Evolutionary conservation across 495 filamentous ascomycete species (phyloP).

Genomic region (Aspergillus leporis): DNA sequence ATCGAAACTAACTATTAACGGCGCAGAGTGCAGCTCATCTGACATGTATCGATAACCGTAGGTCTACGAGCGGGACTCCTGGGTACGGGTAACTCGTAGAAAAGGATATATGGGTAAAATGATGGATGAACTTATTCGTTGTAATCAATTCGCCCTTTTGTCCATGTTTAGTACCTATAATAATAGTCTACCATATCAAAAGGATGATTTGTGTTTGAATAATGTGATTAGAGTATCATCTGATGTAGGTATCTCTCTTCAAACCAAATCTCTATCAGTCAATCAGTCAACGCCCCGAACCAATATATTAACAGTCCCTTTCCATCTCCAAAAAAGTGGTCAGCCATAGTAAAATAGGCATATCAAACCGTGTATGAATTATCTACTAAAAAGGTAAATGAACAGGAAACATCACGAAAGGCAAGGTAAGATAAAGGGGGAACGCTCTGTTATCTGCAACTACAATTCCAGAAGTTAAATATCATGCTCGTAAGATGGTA

Average conservation of each 20-base stretch:
- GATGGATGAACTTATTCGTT: neutral
- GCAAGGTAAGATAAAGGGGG: neutral
- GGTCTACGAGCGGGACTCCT: too few species aligned
- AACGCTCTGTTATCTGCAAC: constrained; percentile 32
- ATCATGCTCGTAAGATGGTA: constrained; percentile 45
- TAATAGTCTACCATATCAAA: neutral
- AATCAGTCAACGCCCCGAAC: neutral
- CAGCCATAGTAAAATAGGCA: neutral
- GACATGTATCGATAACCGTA: neutral
- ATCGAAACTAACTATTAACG: neutral
- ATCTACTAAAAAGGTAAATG: constrained; percentile 11
- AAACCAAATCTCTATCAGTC: neutral
- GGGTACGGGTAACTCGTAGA: neutral
- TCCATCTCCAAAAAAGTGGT: neutral
- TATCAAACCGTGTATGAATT: constrained; percentile 5
- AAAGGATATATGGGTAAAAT: neutral
- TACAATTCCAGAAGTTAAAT: constrained; percentile 36
- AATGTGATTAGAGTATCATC: neutral
- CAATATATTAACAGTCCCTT: neutral
- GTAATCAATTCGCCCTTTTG: neutral
- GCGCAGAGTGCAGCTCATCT: neutral
- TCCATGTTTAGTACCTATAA: neutral
- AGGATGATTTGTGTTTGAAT: neutral
- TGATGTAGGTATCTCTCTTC: neutral
- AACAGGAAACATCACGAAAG: constrained; percentile 12